Base-by-base conservation (phyloP, 495 filamentous ascomycete species). In the Penicillium chermesinum region DNA sequence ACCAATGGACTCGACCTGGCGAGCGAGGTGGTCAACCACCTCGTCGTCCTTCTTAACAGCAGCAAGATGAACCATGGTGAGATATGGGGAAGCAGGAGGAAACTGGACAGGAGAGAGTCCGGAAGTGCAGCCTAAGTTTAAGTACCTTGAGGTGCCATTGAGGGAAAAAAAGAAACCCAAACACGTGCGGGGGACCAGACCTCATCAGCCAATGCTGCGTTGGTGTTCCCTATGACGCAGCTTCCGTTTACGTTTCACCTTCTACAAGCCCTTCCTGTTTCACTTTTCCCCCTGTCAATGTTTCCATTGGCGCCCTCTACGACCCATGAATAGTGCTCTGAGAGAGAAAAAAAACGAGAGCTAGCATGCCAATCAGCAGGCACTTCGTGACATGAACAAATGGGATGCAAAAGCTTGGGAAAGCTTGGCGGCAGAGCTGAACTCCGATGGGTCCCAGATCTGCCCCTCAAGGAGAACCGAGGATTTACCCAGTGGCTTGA, bases 11-110 rank as follows among this genome's bases (percentile, higher is more conserved):
- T 69, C 59, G 20, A 71, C 34, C 6, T 55, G 49, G 6, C 58
- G 64, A 38, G 44, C 12, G 34, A 53, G 30, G 20, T 45, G 53
- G 42, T 53, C 37, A 46, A 56, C 33, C 43, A 62, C 57, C 44
- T 61, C 38, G 38, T 58, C 44, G 48, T 72, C 58, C n/a, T 59
- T 64, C 48, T 65, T 63, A 13, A 72, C 59, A 25, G 50, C 20
- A 25, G 65, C 61, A 30, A 72, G 69, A 55, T 70, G 66, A 41
- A 72, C 67, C 69, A 70, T 70, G 43, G 42, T 62, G 41, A 21
- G 38, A 10, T 9, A 38, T 12, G 14, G 20, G 17, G 16, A 34
- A 36, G 22, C 30, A 17, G 38, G 17, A 25, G 42, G n/a, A 21
- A 27, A 32, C 33, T 33, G n/a, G 18, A 21, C 17, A 18, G 20